Percentiles rank a stretch among this genome's conserved stretches.
These are phyloP conservation scores for Curvularia lunata DNA, from an alignment of 2,329 filamentous ascomycete genomes.

Conservation along the genomic window DNA sequence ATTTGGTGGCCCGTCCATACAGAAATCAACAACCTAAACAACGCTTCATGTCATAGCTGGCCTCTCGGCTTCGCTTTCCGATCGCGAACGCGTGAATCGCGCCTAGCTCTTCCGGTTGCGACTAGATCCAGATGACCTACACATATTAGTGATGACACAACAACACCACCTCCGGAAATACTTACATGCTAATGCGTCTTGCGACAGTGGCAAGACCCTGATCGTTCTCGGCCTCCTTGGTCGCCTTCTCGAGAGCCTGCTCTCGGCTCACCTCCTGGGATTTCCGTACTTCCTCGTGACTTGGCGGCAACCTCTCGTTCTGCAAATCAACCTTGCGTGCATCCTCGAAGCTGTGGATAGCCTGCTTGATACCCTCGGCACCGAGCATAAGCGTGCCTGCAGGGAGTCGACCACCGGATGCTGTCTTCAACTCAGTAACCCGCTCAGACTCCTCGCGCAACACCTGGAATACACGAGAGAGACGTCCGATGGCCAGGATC, in stretches of 20 bases:
- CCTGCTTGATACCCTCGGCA: conserved; percentile 97
- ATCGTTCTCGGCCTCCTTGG: conserved; percentile 90
- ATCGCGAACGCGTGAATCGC: conserved; percentile 28
- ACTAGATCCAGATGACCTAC: conserved; percentile 52
- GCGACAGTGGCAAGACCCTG: conserved; percentile 84
- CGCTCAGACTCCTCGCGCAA: conserved; percentile 95
- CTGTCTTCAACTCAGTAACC: conserved; percentile 97
- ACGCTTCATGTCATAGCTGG: conserved; percentile 6
- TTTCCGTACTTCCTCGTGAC: conserved; percentile 86
- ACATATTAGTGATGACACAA: conserved; percentile 19
- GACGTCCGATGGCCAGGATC: conserved; percentile 93
- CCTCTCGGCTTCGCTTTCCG: conserved; percentile 18
- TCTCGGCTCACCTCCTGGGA: conserved; percentile 81
- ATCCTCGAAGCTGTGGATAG: conserved; percentile 95
- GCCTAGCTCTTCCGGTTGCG: conserved; percentile 43
- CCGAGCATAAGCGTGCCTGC: conserved; percentile 97
- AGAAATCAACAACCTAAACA: conserved; percentile 24
- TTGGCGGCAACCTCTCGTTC: conserved; percentile 93
- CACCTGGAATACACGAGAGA: conserved; percentile 98
- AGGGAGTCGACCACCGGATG: conserved; percentile 87
- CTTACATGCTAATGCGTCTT: conserved; percentile 95
- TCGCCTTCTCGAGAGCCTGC: conserved; percentile 84
- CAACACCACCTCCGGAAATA: conserved; percentile 11
- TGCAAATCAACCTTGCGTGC: conserved; percentile 95
- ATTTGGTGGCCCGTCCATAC: conserved; percentile 30